Evolutionary conservation across 306 rosid species (phyloP).

Genomic region (Castanopsis chinensis): DNA sequence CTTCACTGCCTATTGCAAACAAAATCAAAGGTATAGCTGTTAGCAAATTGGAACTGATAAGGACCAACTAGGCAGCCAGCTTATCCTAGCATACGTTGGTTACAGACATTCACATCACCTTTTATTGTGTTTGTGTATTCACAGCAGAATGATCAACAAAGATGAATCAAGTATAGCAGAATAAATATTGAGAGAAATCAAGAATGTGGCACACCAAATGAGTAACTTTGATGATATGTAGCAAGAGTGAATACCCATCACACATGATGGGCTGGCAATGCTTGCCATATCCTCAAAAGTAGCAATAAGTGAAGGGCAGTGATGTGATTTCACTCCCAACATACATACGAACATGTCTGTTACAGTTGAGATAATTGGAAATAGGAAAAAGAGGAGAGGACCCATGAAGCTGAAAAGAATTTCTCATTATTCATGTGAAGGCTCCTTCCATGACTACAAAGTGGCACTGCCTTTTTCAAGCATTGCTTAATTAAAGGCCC

Average conservation of each 20-base stretch:
- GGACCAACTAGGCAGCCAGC: neutral
- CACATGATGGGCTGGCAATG: neutral
- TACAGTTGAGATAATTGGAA: slow-evolving; percentile 39
- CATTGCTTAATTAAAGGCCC: slow-evolving; percentile 38
- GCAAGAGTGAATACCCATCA: neutral
- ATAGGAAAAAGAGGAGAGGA: slow-evolving; percentile 34
- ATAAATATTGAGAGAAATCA: neutral
- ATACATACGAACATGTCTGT: slow-evolving; percentile 58
- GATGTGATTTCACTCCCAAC: slow-evolving; percentile 57
- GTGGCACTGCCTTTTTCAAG: slow-evolving; percentile 27
- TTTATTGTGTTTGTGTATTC: neutral
- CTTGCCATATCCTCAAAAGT: neutral
- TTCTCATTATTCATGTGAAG: slow-evolving; percentile 40
- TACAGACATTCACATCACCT: neutral
- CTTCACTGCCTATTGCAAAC: slow-evolving; percentile 1
- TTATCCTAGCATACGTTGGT: neutral
- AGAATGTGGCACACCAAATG: neutral
- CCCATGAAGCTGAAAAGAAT: slow-evolving; percentile 46
- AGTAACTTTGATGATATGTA: neutral
- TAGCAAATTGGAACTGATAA: neutral
- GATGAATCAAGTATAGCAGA: neutral
- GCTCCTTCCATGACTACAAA: slow-evolving; percentile 38
- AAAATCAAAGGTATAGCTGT: neutral
- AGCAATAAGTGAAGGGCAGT: slow-evolving; percentile 31
- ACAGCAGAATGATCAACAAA: neutral